Evolutionary conservation across 495 filamentous ascomycete species (phyloP).

Genomic region (Letharia columbiana): DNA sequence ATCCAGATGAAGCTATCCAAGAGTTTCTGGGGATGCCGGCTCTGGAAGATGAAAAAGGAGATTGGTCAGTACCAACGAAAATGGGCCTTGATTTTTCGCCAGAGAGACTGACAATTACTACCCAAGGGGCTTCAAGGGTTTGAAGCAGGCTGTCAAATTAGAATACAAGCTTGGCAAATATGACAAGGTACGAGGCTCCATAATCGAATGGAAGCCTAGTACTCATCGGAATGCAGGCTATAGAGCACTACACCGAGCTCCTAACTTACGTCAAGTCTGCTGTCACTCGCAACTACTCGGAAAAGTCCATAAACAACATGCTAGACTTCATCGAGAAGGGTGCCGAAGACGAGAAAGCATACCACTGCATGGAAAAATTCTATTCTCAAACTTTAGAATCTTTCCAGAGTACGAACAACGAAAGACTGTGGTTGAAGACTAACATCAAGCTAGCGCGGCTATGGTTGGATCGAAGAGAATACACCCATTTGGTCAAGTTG

Average conservation of each 20-base stretch:
- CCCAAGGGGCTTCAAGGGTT: slow-evolving; percentile 81
- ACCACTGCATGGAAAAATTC: slow-evolving; percentile 88
- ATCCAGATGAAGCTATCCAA: slow-evolving; percentile 78
- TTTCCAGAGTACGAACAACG: slow-evolving; percentile 96
- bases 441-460: slow-evolving; percentile 93
- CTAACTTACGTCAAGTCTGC: slow-evolving; percentile 96
- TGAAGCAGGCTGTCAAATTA: slow-evolving; percentile 96
- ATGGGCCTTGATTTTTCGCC: not conserved
- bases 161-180: slow-evolving; percentile 85
- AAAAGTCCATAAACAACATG: slow-evolving; percentile 99
- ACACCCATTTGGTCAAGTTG: slow-evolving; percentile 69
- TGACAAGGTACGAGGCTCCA: slow-evolving; percentile 52
- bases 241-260: slow-evolving; percentile 91
- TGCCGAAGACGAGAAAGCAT: slow-evolving; percentile 68
- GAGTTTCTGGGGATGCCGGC: slow-evolving; percentile 84
- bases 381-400: slow-evolving; percentile 87
- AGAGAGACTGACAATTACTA: slow-evolving; percentile 22
- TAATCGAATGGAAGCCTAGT: not conserved
- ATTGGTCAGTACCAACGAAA: slow-evolving; percentile 52
- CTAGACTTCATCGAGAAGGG: slow-evolving; percentile 96
- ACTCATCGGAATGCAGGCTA: slow-evolving; percentile 51
- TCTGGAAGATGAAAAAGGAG: slow-evolving; percentile 81
- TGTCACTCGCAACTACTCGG: slow-evolving; percentile 95
- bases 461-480: slow-evolving; percentile 86
- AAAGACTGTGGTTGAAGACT: slow-evolving; percentile 95